phyloP scores from a whole-genome alignment of 805 yeast species.

The Jamesozyma jinghongensis region DNA sequence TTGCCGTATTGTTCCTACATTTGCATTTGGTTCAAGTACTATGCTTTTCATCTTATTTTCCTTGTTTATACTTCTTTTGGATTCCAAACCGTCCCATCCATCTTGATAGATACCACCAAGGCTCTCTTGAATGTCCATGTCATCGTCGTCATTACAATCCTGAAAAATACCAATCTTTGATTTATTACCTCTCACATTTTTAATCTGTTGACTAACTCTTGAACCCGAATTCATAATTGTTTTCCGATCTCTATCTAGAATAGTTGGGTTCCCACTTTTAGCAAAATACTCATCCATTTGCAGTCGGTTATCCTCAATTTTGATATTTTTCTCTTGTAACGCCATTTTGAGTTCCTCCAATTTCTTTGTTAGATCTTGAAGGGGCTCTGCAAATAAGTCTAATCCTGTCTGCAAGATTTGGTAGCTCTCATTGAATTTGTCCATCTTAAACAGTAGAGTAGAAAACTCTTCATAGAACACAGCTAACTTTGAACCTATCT shows the following conservation, averaged over 20 bases:
- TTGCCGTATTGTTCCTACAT: slow-evolving; percentile 2
- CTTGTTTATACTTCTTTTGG: neutral
- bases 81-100: neutral
- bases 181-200: neutral
- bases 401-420: slow-evolving; percentile 18
- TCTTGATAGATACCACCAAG: neutral
- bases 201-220: neutral
- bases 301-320: neutral
- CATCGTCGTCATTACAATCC: slow-evolving; percentile 1
- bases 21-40: slow-evolving; percentile 2
- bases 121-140: neutral
- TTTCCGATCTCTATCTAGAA: slow-evolving; percentile 1
- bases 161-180: neutral
- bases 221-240: neutral
- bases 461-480: slow-evolving; percentile 75
- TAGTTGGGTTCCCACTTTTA: neutral
- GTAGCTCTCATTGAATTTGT: slow-evolving; percentile 15
- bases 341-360: slow-evolving; percentile 14
- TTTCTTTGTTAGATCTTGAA: neutral
- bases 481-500: slow-evolving; percentile 59
- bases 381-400: slow-evolving; percentile 38
- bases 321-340: slow-evolving; percentile 9
- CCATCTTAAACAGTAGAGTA: slow-evolving; percentile 20
- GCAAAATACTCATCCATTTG: slow-evolving; percentile 1
- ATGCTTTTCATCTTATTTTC: slow-evolving; percentile 1